phyloP scores from a whole-genome alignment of 2,329 filamentous ascomycete species.

The Stachybotrys elegans region DNA sequence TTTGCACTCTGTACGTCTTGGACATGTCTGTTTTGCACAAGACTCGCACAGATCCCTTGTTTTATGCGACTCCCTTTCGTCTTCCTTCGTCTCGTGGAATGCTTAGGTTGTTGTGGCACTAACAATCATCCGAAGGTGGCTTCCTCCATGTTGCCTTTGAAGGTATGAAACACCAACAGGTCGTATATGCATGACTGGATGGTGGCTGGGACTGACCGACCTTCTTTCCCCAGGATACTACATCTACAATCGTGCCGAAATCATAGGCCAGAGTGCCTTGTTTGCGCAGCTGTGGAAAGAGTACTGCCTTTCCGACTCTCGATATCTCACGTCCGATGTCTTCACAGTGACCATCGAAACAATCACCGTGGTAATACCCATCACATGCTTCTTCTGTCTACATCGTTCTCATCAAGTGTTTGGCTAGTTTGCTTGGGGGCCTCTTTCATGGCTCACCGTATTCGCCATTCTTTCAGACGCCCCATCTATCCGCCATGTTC shows the following conservation, averaged over 20 bases:
- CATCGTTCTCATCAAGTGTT: slow-evolving; percentile 2
- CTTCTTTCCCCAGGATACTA: slow-evolving; percentile 59
- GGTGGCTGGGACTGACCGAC: too few relatives aligned
- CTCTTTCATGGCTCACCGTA: slow-evolving; percentile 48
- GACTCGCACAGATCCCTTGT: too few relatives aligned
- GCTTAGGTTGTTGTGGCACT: too few relatives aligned
- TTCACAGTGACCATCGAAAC: slow-evolving; percentile 87
- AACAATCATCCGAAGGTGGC: slow-evolving; percentile 39
- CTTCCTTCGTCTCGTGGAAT: too few relatives aligned
- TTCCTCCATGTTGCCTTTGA: slow-evolving; percentile 79
- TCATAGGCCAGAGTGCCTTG: slow-evolving; percentile 65
- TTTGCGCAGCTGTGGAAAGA: slow-evolving; percentile 92
- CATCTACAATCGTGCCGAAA: slow-evolving; percentile 58
- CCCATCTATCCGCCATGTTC: slow-evolving; percentile 42
- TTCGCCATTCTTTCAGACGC: slow-evolving; percentile 37
- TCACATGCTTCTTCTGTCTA: slow-evolving; percentile 2
- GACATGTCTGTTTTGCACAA: too few relatives aligned
- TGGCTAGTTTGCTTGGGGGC: slow-evolving; percentile 49
- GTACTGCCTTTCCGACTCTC: slow-evolving; percentile 80
- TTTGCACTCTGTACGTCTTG: slow-evolving; percentile 47
- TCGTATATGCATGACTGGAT: too few relatives aligned
- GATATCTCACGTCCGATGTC: slow-evolving; percentile 75
- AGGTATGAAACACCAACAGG: slow-evolving; percentile 51
- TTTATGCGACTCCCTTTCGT: too few relatives aligned
- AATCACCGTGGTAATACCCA: slow-evolving; percentile 64